Percentiles rank a stretch among this genome's conserved stretches.
phyloP scores from a whole-genome alignment of 176 grass and related monocot species.

The Avena atlantica region DNA sequence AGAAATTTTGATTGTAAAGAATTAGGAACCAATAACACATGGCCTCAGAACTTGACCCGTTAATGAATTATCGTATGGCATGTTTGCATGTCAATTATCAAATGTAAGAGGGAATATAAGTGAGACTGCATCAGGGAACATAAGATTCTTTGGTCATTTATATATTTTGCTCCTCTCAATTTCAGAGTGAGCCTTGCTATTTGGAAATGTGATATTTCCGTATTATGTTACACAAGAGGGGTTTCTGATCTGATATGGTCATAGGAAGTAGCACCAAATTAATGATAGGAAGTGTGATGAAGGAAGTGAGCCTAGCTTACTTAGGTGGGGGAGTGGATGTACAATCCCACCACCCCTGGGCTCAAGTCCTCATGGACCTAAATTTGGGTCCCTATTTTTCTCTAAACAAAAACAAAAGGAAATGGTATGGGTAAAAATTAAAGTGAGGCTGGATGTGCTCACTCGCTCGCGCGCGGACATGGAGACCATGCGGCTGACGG shows the following conservation, averaged over 20 bases:
- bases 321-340: background rate
- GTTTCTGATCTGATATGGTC: background rate
- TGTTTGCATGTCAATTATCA: background rate
- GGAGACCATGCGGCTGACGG: too few relatives aligned
- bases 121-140: background rate
- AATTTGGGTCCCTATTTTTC: background rate
- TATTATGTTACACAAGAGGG: background rate
- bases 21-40: slow-evolving; percentile 13
- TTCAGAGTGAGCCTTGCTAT: background rate
- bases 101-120: slow-evolving; percentile 12
- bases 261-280: slow-evolving; percentile 1
- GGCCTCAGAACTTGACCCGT: background rate
- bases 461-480: too few relatives aligned
- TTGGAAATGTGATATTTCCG: background rate
- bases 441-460: too few relatives aligned
- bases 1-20: background rate
- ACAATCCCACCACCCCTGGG: background rate
- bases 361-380: background rate
- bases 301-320: background rate
- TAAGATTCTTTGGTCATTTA: background rate
- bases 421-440: background rate
- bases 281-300: slow-evolving; percentile 1
- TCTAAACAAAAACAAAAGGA: background rate
- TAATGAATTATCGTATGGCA: background rate
- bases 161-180: background rate